Percentiles rank a stretch among this genome's conserved stretches.
Conservation (phyloP, 805 yeast genomes). For the Pichia cabralensis region DNA sequence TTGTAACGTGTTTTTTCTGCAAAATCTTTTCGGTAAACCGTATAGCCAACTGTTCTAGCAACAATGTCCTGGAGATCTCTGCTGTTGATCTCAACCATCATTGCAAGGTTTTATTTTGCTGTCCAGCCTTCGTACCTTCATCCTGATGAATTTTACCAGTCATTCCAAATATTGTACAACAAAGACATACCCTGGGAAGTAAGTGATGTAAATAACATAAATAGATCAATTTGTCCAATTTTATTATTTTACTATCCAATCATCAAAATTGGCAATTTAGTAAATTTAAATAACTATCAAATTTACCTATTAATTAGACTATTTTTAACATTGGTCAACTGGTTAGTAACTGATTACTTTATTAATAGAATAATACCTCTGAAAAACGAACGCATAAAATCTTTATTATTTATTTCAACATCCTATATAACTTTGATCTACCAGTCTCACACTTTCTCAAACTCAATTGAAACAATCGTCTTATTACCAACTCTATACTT, state of each 20-base stretch:
- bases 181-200: constrained; percentile 80
- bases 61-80: constrained; percentile 42
- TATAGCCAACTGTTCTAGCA: too few species aligned
- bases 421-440: constrained; percentile 66
- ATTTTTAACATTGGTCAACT: constrained; percentile 27
- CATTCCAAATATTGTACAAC: constrained; percentile 62
- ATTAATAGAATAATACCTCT: constrained; percentile 23
- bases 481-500: constrained; percentile 41
- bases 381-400: constrained; percentile 28
- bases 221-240: constrained; percentile 64
- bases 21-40: too few species aligned
- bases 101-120: constrained; percentile 47
- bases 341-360: constrained; percentile 25
- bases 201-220: constrained; percentile 34
- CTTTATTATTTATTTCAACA: constrained; percentile 40
- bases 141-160: constrained; percentile 96
- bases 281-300: constrained; percentile 34
- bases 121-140: constrained; percentile 79
- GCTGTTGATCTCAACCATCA: constrained; percentile 31
- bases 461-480: constrained; percentile 63
- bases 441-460: constrained; percentile 87
- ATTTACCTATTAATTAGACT: constrained; percentile 47
- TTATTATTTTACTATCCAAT: constrained; percentile 64
- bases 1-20: too few species aligned
- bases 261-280: constrained; percentile 27